Base-by-base conservation (phyloP, 2,329 filamentous ascomycete species). In the Trichoderma simmonsii region DNA sequence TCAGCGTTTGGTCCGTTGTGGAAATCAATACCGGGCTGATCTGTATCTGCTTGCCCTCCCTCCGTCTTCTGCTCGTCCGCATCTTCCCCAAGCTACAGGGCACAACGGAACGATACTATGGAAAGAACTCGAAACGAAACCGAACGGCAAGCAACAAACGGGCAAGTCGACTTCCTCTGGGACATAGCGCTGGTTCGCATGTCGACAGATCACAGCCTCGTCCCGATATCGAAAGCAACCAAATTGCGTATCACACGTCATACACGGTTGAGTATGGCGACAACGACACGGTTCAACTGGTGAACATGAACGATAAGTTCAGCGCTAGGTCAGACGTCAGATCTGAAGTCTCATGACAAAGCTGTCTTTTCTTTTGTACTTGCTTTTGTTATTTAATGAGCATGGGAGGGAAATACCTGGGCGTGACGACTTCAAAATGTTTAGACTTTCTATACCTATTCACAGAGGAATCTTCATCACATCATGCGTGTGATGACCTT, bases 21-120 rank as follows among this genome's bases (percentile, higher is more conserved):
- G 82, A 84, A 71, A 79, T 82, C 71, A 81, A 81, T 70, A 78
- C 82, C 18, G 81, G 79, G 51, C 78, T 83, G 14, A 80, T 84
- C 9, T 82, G 82, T 71, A 80, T 79, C 9, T 84, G 81, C 60
- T 75, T 84, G 77, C 82, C 82, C 0, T 77, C 81, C 0, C 69
- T 83, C 3, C 77, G 81, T 9, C 75, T 81, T 6, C 73, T 83
- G 0, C 76, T 83, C 3, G 78, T 81, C 12, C 75, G 79, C 0
- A 75, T 84, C 36, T 81, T 85, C 74, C 85, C 84, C 54, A 77
- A 75, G 71, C 15, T 81, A 0, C 72, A 78, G 8, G 78, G 79
- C 12, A 77, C 79, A 18, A 76, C 79, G 2, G 77, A 78, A n/a
- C 72, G 74, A 9, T 79, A 79, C 66, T 78, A 81, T 18, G 75